Conservation (phyloP, 352 stramenopile genomes). For the Albugo candida region DNA sequence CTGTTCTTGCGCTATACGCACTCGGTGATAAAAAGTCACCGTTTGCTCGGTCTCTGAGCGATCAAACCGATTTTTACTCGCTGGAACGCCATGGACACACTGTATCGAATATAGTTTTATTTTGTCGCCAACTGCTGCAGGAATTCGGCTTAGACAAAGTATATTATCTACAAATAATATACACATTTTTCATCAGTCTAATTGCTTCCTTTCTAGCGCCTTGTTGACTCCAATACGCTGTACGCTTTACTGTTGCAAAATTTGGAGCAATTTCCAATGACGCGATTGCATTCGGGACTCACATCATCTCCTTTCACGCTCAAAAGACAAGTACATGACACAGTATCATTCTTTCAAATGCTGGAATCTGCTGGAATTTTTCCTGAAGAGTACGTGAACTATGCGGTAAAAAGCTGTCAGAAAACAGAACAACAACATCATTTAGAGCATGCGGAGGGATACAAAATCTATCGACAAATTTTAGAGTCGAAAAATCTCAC, state of each 20-base stretch:
- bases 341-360: constrained; percentile 47
- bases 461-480: constrained; percentile 28
- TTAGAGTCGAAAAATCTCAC: constrained; percentile 26
- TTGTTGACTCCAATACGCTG: constrained; percentile 26
- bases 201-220: constrained; percentile 8
- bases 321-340: constrained; percentile 22
- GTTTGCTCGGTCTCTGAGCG: constrained; percentile 12
- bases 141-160: constrained; percentile 29
- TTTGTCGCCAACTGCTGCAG: constrained; percentile 40
- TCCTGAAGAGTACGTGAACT: constrained; percentile 17
- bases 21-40: constrained; percentile 9
- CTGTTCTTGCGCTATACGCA: constrained; percentile 21
- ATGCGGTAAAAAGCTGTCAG: constrained; percentile 7
- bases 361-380: constrained; percentile 38
- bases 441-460: constrained; percentile 24
- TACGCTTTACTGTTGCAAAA: constrained; percentile 36
- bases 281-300: constrained; percentile 18
- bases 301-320: constrained; percentile 24
- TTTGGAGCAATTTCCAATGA: constrained; percentile 16
- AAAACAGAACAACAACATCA: background rate
- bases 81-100: constrained; percentile 49
- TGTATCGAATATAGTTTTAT: constrained; percentile 30
- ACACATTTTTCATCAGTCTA: background rate
- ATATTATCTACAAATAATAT: background rate
- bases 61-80: constrained; percentile 23